These are phyloP conservation scores for Bipolaris victoriae DNA, from an alignment of 2,329 filamentous ascomycete species.

Conservation along the genomic window DNA sequence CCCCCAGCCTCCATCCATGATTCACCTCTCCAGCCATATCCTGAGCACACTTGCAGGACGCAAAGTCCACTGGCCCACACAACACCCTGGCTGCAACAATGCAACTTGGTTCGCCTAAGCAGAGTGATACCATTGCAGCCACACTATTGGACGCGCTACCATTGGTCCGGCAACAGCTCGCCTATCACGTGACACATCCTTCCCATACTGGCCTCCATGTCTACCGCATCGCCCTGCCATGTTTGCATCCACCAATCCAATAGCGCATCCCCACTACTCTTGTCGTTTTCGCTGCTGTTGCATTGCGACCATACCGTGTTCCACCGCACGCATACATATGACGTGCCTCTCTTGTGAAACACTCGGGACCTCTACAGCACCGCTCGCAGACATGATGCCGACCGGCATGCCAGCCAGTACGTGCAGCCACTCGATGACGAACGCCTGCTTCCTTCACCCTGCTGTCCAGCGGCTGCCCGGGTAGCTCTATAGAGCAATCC, in stretches of 20 bases:
- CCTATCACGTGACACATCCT: neutral
- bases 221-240: neutral
- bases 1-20: neutral
- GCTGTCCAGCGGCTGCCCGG: constrained; percentile 15
- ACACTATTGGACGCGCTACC: neutral
- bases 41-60: neutral
- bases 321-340: constrained; percentile 16
- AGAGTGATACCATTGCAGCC: neutral
- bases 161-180: neutral
- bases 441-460: constrained; percentile 28
- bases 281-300: constrained; percentile 1
- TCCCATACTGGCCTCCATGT: neutral
- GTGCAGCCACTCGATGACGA: constrained; percentile 32
- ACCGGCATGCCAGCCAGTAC: constrained; percentile 21
- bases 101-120: neutral
- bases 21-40: constrained; percentile 1
- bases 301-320: constrained; percentile 3
- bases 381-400: constrained; percentile 15
- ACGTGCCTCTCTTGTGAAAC: constrained; percentile 18
- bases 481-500: constrained; percentile 25
- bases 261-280: neutral
- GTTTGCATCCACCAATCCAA: constrained; percentile 4
- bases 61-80: constrained; percentile 1
- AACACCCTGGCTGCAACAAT: constrained; percentile 2
- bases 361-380: constrained; percentile 14